These are phyloP conservation scores for Chrysoporthe cubensis DNA, from an alignment of 2,329 filamentous ascomycete genomes.

Conservation along the genomic window DNA sequence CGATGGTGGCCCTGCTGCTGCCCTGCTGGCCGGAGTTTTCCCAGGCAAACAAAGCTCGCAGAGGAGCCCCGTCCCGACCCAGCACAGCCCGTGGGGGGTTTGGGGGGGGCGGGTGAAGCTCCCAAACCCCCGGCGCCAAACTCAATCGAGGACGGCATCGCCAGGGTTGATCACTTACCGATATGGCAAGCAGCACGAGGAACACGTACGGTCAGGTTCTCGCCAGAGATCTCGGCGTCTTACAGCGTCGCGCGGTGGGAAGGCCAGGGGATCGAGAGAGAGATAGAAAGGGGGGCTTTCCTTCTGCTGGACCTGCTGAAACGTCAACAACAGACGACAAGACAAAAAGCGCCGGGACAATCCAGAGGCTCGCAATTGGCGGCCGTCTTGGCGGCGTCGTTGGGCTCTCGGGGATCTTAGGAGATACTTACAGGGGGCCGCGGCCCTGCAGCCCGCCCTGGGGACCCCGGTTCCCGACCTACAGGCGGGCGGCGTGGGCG, in stretches of 20 bases:
- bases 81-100: too few relatives aligned
- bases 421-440: neutral
- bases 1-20: slow-evolving; percentile 8
- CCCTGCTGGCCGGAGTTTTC: slow-evolving; percentile 16
- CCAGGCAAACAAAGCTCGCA: slow-evolving; percentile 14
- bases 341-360: neutral
- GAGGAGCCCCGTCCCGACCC: neutral
- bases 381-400: neutral
- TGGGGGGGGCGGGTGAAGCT: neutral
- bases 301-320: neutral
- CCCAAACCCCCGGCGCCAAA: slow-evolving; percentile 16
- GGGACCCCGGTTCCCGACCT: neutral
- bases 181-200: too few relatives aligned
- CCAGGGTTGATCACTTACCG: neutral
- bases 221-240: too few relatives aligned
- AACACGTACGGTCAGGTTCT: too few relatives aligned
- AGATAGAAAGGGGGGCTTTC: neutral
- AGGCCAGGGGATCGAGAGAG: neutral
- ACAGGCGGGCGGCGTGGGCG: neutral
- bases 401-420: slow-evolving; percentile 5
- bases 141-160: neutral
- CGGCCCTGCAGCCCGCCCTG: neutral
- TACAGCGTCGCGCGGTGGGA: neutral
- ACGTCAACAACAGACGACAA: neutral
- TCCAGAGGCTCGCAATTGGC: neutral